Evolutionary conservation across 164 flowering plant species (phyloP), one percentile per base, ranked within the genome.

Genomic region (Magnolia sinica): DNA sequence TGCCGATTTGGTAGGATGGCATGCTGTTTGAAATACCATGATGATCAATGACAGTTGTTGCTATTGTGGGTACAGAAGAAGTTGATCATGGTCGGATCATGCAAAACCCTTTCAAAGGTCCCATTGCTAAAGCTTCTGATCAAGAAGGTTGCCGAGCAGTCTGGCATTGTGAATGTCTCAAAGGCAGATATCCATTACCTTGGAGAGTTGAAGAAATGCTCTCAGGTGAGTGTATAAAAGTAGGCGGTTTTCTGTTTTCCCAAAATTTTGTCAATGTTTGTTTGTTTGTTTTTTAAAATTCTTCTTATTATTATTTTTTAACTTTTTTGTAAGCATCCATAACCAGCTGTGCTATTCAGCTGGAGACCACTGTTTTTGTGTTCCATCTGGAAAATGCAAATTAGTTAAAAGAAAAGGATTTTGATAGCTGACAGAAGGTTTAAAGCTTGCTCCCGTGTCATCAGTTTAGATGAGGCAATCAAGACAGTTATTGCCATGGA

Each of bases 61-160:
- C 63, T 70, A 11, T 68, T 19, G 9, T 55, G 13, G 71, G 49
- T 78, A 80, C 92, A 96, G 99, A 96, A 92, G 83, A 96, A 94
- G 89, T 79, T 96, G 85, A 89, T 96, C 24, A 88, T 96, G 98
- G 98, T 96, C 70, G 99, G 99, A 3, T 96, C 99, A 31, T 81
- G 92, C 68, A 80, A 70, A 79, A 96, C 98, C 18, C 93, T 96
- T 64, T 88, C 96, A n/a, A 88, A 74, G 72, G 95, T 94, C 78
- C 98, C 98, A 8, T 70, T 94, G 78, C 85, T 96, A 74, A 94
- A 88, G 88, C 96, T 94, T 85, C 88, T 96, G 8, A 87, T 94
- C 11, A 91, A 93, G 72, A 91, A 91, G 80, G 98, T 96, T 22
- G 90, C 89, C 1, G 91, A 93, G 84, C 92, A 89, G 72, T 82